These are phyloP conservation scores for Penicillium sp. DNA, from an alignment of 2,329 filamentous ascomycete species.

Conservation along the genomic window DNA sequence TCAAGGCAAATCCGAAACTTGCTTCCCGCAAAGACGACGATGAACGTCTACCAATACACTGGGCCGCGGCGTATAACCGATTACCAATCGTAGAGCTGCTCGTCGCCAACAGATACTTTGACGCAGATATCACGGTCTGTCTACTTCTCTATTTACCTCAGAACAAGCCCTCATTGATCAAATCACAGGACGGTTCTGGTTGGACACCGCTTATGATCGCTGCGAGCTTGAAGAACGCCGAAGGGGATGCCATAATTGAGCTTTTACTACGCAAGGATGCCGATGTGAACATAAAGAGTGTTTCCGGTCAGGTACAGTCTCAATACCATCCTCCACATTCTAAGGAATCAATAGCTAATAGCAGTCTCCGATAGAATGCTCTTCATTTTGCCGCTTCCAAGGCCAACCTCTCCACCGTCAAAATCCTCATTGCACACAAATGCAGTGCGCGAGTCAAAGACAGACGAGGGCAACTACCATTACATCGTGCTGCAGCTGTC, in stretches of 20 bases:
- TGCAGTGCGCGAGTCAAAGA: conserved; percentile 80
- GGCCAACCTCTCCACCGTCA: conserved; percentile 75
- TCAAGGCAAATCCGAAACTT: conserved; percentile 73
- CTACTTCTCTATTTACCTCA: background rate
- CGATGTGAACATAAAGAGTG: conserved; percentile 42
- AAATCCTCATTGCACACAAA: conserved; percentile 68
- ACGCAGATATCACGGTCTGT: conserved; percentile 71
- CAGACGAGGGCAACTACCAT: conserved; percentile 78
- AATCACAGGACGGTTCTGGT: conserved; percentile 41
- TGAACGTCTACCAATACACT: conserved; percentile 86
- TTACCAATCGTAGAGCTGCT: conserved; percentile 70
- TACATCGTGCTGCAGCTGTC: conserved; percentile 87
- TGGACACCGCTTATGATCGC: conserved; percentile 52
- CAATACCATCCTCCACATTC: background rate
- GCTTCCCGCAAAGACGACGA: conserved; percentile 74
- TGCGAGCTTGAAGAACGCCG: conserved; percentile 42
- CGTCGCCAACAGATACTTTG: conserved; percentile 67
- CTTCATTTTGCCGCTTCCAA: conserved; percentile 93
- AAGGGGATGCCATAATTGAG: conserved; percentile 44
- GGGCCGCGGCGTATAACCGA: conserved; percentile 83
- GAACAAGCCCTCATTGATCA: background rate
- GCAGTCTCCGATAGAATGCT: conserved; percentile 59
- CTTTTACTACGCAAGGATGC: conserved; percentile 45
- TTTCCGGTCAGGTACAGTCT: conserved; percentile 37
- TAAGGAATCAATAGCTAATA: background rate